Evolutionary conservation across 2,329 filamentous ascomycete species (phyloP), one percentile per base, ranked within the genome.

Genomic region (Diaporthe eres): DNA sequence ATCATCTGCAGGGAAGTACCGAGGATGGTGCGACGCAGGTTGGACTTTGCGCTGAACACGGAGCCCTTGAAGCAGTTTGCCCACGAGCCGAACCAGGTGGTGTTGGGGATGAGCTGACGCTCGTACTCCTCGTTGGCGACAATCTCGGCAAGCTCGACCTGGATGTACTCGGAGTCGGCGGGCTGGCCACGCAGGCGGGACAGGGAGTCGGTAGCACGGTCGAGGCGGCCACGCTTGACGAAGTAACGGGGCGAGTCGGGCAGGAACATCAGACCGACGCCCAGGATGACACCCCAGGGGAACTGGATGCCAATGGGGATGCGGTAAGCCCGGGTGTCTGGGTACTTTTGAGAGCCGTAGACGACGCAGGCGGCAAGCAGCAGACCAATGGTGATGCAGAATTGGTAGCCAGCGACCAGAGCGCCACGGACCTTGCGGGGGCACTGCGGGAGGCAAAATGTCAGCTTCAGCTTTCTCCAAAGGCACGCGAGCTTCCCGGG

Each of bases 41-140:
- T 95, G 77, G 91, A 92, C 79, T 92, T 92, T 77, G 88, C 87
- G 75, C 89, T 88, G 77, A 80, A 86, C 78, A 95, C 87, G 79
- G 91, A 90, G 79, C 94, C 90, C 77, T 82, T 90, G 85, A 94
- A 91, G 88, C 91, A 92, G 82, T 89, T 90, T 79, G 86, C 84
- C 95, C 95, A 97, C 81, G 88, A 90, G 80, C 87, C 86, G 82
- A 92, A 87, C 88, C 92, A 95, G 80, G 90, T 89, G 79, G 87
- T 87, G 79, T 88, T 84, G 78, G 93, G 93, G 76, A 94, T 92
- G 76, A 93, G 86, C 68, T 90, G 86, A 80, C 92, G 88, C 88
- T 98, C 95, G 83, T 96, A 95, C 85, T 94, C 94, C 85, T 96
- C 91, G 88, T 97, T 98, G 87, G 95, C 95, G 76, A 97, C 89